Conservation (phyloP, 164 flowering plant species). For the Vitis rupestris region DNA sequence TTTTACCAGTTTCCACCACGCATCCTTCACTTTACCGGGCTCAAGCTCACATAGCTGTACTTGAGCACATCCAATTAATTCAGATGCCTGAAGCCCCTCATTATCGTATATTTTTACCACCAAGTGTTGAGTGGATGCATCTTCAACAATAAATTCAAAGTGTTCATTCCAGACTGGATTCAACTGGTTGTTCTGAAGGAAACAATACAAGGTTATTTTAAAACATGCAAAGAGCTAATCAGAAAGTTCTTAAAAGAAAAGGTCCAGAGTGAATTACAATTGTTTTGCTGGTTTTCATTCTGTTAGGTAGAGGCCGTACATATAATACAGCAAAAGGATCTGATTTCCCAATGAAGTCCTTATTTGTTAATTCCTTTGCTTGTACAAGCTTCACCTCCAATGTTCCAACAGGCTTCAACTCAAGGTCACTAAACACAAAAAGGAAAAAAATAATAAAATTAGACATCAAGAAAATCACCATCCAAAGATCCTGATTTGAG, state of each 20-base stretch:
- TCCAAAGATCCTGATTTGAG: no score
- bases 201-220: not conserved
- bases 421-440: slow-evolving; percentile 67
- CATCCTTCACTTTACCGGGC: slow-evolving; percentile 97
- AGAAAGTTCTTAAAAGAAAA: not conserved
- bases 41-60: slow-evolving; percentile 63
- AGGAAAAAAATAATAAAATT: not conserved
- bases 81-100: slow-evolving; percentile 92
- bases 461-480: not conserved
- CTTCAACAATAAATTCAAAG: slow-evolving; percentile 90
- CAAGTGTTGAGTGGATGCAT: slow-evolving; percentile 85
- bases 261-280: slow-evolving; percentile 53
- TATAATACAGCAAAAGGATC: slow-evolving; percentile 92
- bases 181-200: slow-evolving; percentile 79
- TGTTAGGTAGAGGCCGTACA: slow-evolving; percentile 80
- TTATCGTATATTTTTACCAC: slow-evolving; percentile 77
- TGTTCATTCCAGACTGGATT: slow-evolving; percentile 99
- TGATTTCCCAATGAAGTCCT: slow-evolving; percentile 92
- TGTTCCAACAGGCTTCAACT: slow-evolving; percentile 88
- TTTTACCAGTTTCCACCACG: slow-evolving; percentile 94
- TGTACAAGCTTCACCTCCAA: slow-evolving; percentile 98
- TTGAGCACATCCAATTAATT: slow-evolving; percentile 88
- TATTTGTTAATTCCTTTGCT: slow-evolving; percentile 86
- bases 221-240: not conserved
- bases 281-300: slow-evolving; percentile 76